Base-by-base conservation (phyloP, 495 filamentous ascomycete species). In the Saxispiralis lemnorum region DNA sequence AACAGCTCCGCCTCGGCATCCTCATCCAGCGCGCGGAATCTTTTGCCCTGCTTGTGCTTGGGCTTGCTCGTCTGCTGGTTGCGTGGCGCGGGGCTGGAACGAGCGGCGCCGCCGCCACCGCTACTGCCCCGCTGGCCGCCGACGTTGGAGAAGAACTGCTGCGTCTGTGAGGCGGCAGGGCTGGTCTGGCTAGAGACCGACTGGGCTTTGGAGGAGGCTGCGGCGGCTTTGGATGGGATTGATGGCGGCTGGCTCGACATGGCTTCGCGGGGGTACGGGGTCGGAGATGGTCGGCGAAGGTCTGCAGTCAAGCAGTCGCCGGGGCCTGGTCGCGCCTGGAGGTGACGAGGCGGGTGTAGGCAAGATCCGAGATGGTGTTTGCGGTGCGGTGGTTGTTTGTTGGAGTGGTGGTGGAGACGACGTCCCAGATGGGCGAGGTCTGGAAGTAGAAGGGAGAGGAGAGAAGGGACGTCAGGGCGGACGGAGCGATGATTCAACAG, bases 1-100 rank as follows among this genome's bases (percentile, higher is more conserved):
- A 76, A 69, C 76, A 82, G 34, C 68, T 93, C 85, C 44, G 74
- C 82, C 70, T 83, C 77, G 54, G 76, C 74, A 65, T 88, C 83
- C 66, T 93, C 84, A 67, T 79, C 71, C 58, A 73, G 61, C 39
- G 75, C 54, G 44, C 66, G 61, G 35, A 70, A 70, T 43, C 68
- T 65, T 56, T 68, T 64, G 46, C 75, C 71, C 19, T 61, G 58
- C 52, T 73, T 79, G 49, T 93, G 82, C 57, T 83, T 82, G 58
- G 75, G 83, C 61, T 76, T 77, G 40, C 69, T 63, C 18, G 63
- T 63, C 65, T 95, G 88, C 43, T 69, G 76, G 63, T 86, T 93
- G 47, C 73, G 69, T 35, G 76, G 67, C 12, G 65, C 68, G 13
- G 75, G 17, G 6, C 51, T 45, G 39, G 57, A 44, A 4, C 52